phyloP scores from a whole-genome alignment of 441 rosid species.

The Manihot esculenta region DNA sequence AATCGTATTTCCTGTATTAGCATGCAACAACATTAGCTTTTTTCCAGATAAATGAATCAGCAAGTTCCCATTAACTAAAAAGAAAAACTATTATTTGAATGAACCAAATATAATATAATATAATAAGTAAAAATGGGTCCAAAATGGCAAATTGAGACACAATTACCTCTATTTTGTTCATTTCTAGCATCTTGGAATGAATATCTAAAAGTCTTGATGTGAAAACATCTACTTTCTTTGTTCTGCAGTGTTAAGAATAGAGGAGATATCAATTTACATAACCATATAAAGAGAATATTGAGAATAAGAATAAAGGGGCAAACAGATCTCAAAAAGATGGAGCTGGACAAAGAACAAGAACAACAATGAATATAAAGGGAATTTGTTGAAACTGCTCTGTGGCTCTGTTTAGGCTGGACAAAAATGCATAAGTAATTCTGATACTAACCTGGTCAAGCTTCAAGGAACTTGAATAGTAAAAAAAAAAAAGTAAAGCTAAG shows the following conservation, averaged over 20 bases:
- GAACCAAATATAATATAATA: conserved; percentile 2
- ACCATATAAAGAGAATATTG: not conserved
- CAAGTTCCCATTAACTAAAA: not conserved
- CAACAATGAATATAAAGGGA: not conserved
- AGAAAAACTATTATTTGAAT: not conserved
- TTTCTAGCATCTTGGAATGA: conserved; percentile 85
- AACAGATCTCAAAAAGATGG: not conserved
- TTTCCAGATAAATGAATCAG: conserved; percentile 15
- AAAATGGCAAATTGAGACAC: not conserved
- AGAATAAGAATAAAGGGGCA: not conserved
- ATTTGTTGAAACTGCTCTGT: not conserved
- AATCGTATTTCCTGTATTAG: conserved; percentile 76
- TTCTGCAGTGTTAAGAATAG: conserved; percentile 47
- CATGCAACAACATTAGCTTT: conserved; percentile 18
- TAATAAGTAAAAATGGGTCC: not conserved
- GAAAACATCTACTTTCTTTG: conserved; percentile 82
- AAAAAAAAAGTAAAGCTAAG: not conserved
- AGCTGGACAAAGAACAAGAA: not conserved
- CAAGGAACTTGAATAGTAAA: too few relatives aligned
- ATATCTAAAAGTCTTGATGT: conserved; percentile 93
- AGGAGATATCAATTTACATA: conserved; percentile 17
- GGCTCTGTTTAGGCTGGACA: not conserved
- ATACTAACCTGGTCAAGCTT: not conserved
- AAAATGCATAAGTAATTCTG: not conserved
- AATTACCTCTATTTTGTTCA: conserved; percentile 81